A percentile compares a stretch with the other conserved stretches of the same genome.
These are phyloP conservation scores for Debaryomyces sp. DNA, from an alignment of 1,139 yeast species.

Conservation along the genomic window DNA sequence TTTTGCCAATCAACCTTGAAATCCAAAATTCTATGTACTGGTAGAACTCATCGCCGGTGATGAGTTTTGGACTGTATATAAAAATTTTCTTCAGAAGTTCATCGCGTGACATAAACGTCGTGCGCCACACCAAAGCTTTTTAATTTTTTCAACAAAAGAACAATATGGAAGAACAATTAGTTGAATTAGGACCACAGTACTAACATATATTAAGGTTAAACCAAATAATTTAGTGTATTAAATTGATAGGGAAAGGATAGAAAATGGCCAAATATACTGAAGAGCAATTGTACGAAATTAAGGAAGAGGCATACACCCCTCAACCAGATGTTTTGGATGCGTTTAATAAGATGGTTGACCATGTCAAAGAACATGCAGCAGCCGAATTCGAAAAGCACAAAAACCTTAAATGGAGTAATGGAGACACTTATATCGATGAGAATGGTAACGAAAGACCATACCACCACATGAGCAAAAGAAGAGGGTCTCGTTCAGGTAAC, in stretches of 20 bases:
- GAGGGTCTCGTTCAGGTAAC: constrained; percentile 57
- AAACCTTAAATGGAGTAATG: constrained; percentile 39
- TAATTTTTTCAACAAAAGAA: constrained; percentile 7
- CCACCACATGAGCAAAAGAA: constrained; percentile 57
- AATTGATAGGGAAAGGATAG: constrained; percentile 2
- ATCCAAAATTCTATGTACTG: constrained; percentile 2
- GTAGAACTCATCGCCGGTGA: constrained; percentile 14
- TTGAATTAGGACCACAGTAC: not conserved
- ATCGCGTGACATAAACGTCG: constrained; percentile 10
- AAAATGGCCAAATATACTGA: constrained; percentile 66
- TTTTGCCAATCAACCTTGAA: not conserved
- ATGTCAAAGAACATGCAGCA: constrained; percentile 53
- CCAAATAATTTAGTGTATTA: not conserved
- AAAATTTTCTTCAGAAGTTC: not conserved
- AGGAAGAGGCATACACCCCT: constrained; percentile 60
- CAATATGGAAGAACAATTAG: not conserved
- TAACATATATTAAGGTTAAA: not conserved
- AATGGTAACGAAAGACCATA: constrained; percentile 52
- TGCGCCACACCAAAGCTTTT: not conserved
- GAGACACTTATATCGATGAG: constrained; percentile 53
- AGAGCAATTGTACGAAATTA: constrained; percentile 63
- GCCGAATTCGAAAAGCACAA: constrained; percentile 35
- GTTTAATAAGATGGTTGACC: constrained; percentile 66
- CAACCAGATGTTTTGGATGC: constrained; percentile 64
- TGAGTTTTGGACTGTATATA: not conserved